phyloP scores from a whole-genome alignment of 805 yeast genomes.

The Blastobotrys chiropterorum region DNA sequence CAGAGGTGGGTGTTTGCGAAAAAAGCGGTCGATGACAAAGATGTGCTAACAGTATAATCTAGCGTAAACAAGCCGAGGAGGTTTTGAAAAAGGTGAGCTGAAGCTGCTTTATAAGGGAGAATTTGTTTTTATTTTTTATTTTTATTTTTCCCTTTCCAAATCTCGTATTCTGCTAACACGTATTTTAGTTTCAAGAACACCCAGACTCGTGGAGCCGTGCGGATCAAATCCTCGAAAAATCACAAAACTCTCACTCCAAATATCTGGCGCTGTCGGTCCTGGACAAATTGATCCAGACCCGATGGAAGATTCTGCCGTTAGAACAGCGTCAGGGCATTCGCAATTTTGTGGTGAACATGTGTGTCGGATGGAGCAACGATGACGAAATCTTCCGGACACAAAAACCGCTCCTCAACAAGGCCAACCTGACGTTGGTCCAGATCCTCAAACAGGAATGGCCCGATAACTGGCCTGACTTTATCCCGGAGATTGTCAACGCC shows the following conservation, averaged over 20 bases:
- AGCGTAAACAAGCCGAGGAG: constrained; percentile 34
- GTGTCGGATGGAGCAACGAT: constrained; percentile 82
- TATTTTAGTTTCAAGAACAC: constrained; percentile 69
- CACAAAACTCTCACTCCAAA: constrained; percentile 79
- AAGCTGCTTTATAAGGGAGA: too few relatives aligned
- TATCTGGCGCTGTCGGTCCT: constrained; percentile 83
- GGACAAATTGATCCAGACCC: constrained; percentile 81
- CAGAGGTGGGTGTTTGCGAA: constrained; percentile 32
- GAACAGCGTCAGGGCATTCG: constrained; percentile 90
- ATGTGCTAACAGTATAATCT: background rate
- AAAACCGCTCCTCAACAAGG: constrained; percentile 82
- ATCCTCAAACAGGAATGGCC: constrained; percentile 99
- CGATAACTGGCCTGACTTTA: constrained; percentile 93
- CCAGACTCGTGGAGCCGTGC: constrained; percentile 95
- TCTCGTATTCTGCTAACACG: background rate
- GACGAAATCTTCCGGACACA: constrained; percentile 64
- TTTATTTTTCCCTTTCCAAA: background rate
- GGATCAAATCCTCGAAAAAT: constrained; percentile 75
- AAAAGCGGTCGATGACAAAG: background rate
- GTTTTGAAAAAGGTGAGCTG: constrained; percentile 31
- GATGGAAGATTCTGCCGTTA: constrained; percentile 89
- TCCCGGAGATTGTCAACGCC: constrained; percentile 85
- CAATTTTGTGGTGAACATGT: constrained; percentile 90
- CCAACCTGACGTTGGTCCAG: constrained; percentile 89
- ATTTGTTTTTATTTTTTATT: background rate